Conservation (phyloP, 257 asterid genomes). For the Paraleonurus japonicus region DNA sequence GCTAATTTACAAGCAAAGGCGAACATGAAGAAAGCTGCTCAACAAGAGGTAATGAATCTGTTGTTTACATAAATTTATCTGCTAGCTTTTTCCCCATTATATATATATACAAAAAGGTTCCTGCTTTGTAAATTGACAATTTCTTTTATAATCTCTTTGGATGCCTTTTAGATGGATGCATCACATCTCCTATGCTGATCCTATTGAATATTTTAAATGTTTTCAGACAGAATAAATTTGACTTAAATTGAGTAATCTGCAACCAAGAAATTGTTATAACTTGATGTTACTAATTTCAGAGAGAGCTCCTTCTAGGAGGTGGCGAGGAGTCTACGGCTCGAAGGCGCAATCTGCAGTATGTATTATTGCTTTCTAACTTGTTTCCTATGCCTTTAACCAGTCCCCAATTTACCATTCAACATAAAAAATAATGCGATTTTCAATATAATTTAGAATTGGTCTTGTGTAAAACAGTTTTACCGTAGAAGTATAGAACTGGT, state of each 20-base stretch:
- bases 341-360: slow-evolving; percentile 85
- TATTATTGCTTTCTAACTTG: slow-evolving; percentile 17
- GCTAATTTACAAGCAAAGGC: slow-evolving; percentile 92
- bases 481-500: no score
- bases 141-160: not conserved
- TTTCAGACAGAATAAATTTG: not conserved
- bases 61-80: slow-evolving; percentile 8
- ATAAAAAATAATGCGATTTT: not conserved
- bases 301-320: slow-evolving; percentile 94
- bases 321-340: slow-evolving; percentile 94
- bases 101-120: not conserved
- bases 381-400: not conserved
- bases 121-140: not conserved
- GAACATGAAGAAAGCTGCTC: slow-evolving; percentile 77
- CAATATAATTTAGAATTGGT: not conserved
- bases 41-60: slow-evolving; percentile 63
- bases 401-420: not conserved
- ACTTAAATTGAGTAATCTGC: not conserved
- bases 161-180: not conserved
- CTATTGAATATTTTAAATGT: not conserved
- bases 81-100: not conserved
- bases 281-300: slow-evolving; percentile 45
- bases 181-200: not conserved
- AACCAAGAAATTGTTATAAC: slow-evolving; percentile 6
- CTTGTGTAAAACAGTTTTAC: no score